These are phyloP conservation scores for Ogataea philodendri DNA, from an alignment of 805 yeast genomes.

Conservation along the genomic window DNA sequence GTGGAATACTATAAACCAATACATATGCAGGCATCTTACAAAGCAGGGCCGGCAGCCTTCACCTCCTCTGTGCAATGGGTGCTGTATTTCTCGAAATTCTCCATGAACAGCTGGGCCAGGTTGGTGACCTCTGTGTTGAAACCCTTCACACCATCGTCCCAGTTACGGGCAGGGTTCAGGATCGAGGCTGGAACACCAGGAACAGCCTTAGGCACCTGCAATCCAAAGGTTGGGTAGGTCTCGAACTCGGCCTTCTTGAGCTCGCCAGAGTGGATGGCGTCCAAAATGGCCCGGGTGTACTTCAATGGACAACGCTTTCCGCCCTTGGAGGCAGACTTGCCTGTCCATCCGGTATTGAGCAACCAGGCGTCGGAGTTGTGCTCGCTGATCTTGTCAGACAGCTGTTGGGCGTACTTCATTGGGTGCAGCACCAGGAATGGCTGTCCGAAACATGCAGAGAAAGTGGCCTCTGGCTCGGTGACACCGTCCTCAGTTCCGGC, in stretches of 20 bases:
- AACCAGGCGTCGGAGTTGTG: constrained; percentile 94
- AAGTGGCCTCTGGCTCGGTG: constrained; percentile 96
- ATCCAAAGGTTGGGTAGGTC: constrained; percentile 79
- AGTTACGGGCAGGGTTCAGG: constrained; percentile 81
- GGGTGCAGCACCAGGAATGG: constrained; percentile 98
- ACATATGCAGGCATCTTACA: constrained; percentile 27
- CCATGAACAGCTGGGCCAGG: constrained; percentile 75
- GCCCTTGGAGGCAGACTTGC: constrained; percentile 86
- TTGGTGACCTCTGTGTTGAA: constrained; percentile 55
- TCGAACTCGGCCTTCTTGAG: constrained; percentile 79
- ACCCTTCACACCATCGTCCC: constrained; percentile 61
- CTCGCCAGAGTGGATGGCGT: constrained; percentile 90
- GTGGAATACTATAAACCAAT: too few species aligned
- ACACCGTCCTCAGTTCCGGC: constrained; percentile 99
- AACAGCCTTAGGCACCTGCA: constrained; percentile 79
- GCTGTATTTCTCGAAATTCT: constrained; percentile 83
- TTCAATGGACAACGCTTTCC: constrained; percentile 97
- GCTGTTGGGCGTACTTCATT: constrained; percentile 95
- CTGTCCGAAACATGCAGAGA: constrained; percentile 98
- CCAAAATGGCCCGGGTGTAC: constrained; percentile 94
- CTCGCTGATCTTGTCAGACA: constrained; percentile 85
- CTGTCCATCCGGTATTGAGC: constrained; percentile 98
- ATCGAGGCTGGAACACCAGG: constrained; percentile 81
- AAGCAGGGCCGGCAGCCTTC: constrained; percentile 85
- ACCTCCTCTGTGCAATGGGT: constrained; percentile 83